Conservation (phyloP, 257 asterid species). For the Echites panduratus region DNA sequence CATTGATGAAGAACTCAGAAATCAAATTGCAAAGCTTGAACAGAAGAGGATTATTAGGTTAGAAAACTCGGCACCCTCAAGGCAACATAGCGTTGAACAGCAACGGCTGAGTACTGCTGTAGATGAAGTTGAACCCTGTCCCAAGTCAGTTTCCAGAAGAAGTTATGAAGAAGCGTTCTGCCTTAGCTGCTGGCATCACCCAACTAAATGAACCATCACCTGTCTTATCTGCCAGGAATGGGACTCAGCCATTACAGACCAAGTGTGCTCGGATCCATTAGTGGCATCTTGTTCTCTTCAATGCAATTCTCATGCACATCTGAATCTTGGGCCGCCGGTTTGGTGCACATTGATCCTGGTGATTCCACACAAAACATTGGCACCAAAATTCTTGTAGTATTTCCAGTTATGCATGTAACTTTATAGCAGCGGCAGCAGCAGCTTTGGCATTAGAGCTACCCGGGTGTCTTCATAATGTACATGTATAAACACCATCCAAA, state of each 20-base stretch:
- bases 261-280: neutral
- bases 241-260: neutral
- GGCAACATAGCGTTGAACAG: too few species aligned
- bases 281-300: neutral
- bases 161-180: neutral
- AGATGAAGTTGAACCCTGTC: neutral
- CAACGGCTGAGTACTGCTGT: too few species aligned
- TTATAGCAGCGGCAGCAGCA: neutral
- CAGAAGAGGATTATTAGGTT: neutral
- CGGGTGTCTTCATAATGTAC: too few species aligned
- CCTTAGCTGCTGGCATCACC: neutral
- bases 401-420: neutral
- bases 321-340: neutral
- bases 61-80: slow-evolving; percentile 9
- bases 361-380: neutral
- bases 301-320: neutral
- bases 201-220: neutral
- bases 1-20: neutral
- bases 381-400: neutral
- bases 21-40: neutral
- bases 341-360: neutral
- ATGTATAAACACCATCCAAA: too few species aligned
- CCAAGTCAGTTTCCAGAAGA: neutral
- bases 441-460: neutral
- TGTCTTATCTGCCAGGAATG: neutral